Percentiles rank a stretch among this genome's conserved stretches.
These are phyloP conservation scores for Kentomonas sorsogonicus DNA, from an alignment of 208 protist species.

Conservation along the genomic window DNA sequence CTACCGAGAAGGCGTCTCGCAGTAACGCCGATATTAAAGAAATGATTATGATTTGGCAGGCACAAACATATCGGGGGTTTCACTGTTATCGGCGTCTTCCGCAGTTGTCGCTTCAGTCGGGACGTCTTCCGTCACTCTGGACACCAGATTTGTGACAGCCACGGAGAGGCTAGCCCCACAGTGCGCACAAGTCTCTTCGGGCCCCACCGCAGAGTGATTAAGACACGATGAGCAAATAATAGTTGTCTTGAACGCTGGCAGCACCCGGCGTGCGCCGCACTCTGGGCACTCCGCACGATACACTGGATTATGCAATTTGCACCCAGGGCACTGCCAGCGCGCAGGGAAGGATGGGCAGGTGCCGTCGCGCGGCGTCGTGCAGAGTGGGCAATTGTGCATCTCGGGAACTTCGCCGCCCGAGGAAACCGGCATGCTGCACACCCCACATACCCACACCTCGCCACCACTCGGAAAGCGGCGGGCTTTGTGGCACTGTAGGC, in stretches of 20 bases:
- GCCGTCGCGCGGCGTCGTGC: conserved; percentile 21
- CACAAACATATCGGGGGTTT: too few species aligned
- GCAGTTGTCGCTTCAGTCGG: too few species aligned
- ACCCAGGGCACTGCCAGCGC: conserved; percentile 53
- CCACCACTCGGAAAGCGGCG: conserved; percentile 38
- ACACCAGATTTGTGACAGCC: conserved; percentile 23
- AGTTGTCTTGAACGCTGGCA: conserved; percentile 28
- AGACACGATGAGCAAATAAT: conserved; percentile 59
- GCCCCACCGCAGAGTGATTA: conserved; percentile 37
- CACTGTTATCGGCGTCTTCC: too few species aligned
- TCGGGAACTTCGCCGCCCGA: conserved; percentile 56
- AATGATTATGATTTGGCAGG: conserved; percentile 1
- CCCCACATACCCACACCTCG: conserved; percentile 70
- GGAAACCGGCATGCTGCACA: conserved; percentile 59
- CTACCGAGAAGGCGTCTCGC: too few species aligned
- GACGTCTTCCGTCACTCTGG: conserved; percentile 13
- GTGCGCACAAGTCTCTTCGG: conserved; percentile 45
- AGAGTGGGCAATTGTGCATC: conserved; percentile 46
- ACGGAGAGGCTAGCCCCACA: conserved; percentile 40
- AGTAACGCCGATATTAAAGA: conserved; percentile 11
- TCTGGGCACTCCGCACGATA: conserved; percentile 28
- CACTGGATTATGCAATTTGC: conserved; percentile 40
- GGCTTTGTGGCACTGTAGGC: conserved; percentile 31
- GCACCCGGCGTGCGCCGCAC: conserved; percentile 38
- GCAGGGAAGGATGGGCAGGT: conserved; percentile 37